phyloP scores from a whole-genome alignment of 306 rosid genomes.

The Trifolium fragiferum region DNA sequence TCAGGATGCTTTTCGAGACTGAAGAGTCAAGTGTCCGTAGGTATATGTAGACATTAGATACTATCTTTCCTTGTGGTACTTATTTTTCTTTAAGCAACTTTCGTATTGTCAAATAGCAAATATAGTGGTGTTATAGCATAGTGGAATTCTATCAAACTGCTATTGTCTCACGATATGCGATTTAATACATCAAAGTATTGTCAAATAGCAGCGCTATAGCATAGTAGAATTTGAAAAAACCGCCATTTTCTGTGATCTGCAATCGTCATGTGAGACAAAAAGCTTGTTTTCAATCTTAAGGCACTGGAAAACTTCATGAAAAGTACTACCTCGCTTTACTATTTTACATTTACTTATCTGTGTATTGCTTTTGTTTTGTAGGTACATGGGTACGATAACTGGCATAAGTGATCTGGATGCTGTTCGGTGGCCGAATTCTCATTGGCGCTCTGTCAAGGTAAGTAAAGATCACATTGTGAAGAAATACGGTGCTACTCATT shows the following conservation, averaged over 20 bases:
- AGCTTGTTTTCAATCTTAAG: neutral
- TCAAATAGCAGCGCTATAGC: neutral
- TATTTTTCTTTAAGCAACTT: slow-evolving; percentile 9
- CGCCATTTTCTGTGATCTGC: neutral
- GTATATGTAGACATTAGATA: slow-evolving; percentile 43
- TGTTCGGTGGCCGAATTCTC: slow-evolving; percentile 89
- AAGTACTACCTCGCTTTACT: neutral
- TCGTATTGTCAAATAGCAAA: neutral
- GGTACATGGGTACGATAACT: slow-evolving; percentile 98
- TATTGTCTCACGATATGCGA: neutral
- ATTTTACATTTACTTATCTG: slow-evolving; percentile 27
- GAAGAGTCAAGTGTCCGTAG: slow-evolving; percentile 94
- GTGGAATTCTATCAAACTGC: neutral
- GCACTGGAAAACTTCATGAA: slow-evolving; percentile 7
- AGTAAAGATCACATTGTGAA: neutral
- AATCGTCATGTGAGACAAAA: neutral
- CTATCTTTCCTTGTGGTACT: slow-evolving; percentile 3
- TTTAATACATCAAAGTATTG: too few species aligned
- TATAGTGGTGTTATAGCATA: neutral
- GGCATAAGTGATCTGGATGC: slow-evolving; percentile 86
- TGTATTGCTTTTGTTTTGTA: slow-evolving; percentile 37
- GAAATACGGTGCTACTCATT: too few species aligned
- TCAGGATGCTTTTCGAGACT: slow-evolving; percentile 96
- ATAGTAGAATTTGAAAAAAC: neutral
- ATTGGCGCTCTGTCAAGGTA: slow-evolving; percentile 97